Base-by-base conservation (phyloP, 139 green algal genomes). In the Chlamydomonas incerta region DNA sequence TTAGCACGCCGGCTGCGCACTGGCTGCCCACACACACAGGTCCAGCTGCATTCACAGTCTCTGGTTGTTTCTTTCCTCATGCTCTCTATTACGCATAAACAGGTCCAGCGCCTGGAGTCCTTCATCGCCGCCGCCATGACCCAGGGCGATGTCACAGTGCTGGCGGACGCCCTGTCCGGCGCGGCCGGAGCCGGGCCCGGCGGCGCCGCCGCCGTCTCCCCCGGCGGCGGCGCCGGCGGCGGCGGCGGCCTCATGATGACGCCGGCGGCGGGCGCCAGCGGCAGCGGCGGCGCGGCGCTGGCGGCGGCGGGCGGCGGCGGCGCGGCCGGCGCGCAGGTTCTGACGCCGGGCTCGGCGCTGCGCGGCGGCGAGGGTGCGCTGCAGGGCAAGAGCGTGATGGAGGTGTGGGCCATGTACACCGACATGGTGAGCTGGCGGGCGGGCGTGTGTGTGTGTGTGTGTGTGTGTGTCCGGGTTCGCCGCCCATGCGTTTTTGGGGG, bases 391-490 rank as follows among this genome's bases (percentile, higher is more conserved):
- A 85, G 26, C 33, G 46, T 82, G 26, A 46, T 80, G 34, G 88
- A 91, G 71, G 35, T 91, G 55, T 85, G 87, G 66, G 62, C 63
- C 50, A 88, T 91, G 84, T 82, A 85, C 24, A 46, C 69, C 34
- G 84, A 82, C 46, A 80, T 88, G 75, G 84, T 82, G 47, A 72
- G 65, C 14, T 21, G 29, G 41, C 6, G 26, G n/a, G 41, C n/a
- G n/a, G n/a, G n/a, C n/a, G n/a, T n/a, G n/a, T n/a, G n/a, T n/a
- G n/a, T n/a, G n/a, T n/a, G n/a, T n/a, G n/a, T n/a, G n/a, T n/a
- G n/a, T n/a, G n/a, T n/a, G n/a, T n/a, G n/a, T n/a, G n/a, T n/a
- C n/a, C n/a, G n/a, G n/a, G n/a, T n/a, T n/a, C n/a, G n/a, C n/a
- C n/a, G n/a, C n/a, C n/a, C n/a, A n/a, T n/a, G n/a, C n/a, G n/a